Evolutionary conservation across 1,284 basidiomycete species (phyloP).

Genomic region (Sanghuangporus sanghuang): DNA sequence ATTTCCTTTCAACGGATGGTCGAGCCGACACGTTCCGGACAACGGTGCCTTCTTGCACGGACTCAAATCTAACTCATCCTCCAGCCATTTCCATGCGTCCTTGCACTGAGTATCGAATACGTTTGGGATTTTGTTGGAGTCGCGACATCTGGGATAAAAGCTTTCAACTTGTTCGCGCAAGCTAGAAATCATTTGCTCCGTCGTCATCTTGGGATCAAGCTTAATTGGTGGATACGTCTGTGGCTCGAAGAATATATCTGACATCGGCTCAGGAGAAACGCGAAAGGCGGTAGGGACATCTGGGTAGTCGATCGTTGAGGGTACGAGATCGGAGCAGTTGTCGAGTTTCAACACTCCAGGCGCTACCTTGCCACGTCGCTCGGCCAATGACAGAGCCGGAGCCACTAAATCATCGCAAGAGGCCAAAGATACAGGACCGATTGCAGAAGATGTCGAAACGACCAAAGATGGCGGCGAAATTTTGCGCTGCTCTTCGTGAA

Average conservation of each 20-base stretch:
- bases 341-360: conserved; percentile 5
- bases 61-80: conserved; percentile 3
- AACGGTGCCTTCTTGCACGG: neutral
- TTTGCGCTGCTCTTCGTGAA: conserved; percentile 3
- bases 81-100: conserved; percentile 14
- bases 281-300: conserved; percentile 15
- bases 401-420: neutral
- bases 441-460: conserved; percentile 11
- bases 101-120: conserved; percentile 2
- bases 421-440: conserved; percentile 9
- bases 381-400: conserved; percentile 5
- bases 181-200: conserved; percentile 16
- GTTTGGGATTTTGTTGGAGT: neutral
- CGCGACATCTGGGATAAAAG: neutral
- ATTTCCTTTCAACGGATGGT: neutral
- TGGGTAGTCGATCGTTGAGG: conserved; percentile 11
- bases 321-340: neutral
- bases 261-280: conserved; percentile 6
- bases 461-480: conserved; percentile 8
- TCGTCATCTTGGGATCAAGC: conserved; percentile 6
- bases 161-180: conserved; percentile 13
- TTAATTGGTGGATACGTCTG: conserved; percentile 1
- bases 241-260: neutral
- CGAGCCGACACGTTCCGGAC: neutral
- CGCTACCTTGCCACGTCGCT: conserved; percentile 10